Evolutionary conservation across 2,329 filamentous ascomycete genomes (phyloP).

Genomic region (Xylaria polymorpha): DNA sequence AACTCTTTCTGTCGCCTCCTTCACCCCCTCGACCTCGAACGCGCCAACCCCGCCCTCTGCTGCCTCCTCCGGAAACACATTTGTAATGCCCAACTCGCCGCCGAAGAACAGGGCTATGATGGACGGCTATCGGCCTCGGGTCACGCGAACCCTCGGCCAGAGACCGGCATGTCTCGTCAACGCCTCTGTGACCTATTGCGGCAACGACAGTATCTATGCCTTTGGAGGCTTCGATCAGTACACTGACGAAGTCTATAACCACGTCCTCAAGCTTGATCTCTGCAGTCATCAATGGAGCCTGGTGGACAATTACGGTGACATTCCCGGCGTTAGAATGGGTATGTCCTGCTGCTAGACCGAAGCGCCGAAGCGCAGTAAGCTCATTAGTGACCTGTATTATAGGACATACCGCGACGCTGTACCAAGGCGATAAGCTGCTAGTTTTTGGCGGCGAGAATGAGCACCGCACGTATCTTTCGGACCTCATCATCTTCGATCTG

Average conservation of each 20-base stretch:
- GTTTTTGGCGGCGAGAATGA: slow-evolving; percentile 99
- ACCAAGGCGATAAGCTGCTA: slow-evolving; percentile 93
- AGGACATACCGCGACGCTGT: slow-evolving; percentile 95
- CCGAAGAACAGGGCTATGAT: slow-evolving; percentile 71
- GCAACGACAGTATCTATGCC: slow-evolving; percentile 96
- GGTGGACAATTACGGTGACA: slow-evolving; percentile 98
- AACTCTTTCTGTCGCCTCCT: slow-evolving; percentile 44
- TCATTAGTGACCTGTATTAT: slow-evolving; percentile 37
- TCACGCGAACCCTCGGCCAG: slow-evolving; percentile 81
- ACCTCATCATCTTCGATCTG: slow-evolving; percentile 95
- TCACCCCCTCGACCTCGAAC: slow-evolving; percentile 53
- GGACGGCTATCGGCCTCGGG: slow-evolving; percentile 85
- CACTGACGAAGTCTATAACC: slow-evolving; percentile 98
- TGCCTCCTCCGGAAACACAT: slow-evolving; percentile 78
- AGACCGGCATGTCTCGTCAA: slow-evolving; percentile 96
- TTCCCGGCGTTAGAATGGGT: slow-evolving; percentile 97
- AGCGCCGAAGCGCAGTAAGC: slow-evolving; percentile 3
- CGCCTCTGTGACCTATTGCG: slow-evolving; percentile 98
- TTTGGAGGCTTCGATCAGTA: slow-evolving; percentile 99
- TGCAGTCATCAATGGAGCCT: slow-evolving; percentile 91
- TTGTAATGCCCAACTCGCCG: slow-evolving; percentile 90
- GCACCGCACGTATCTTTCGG: slow-evolving; percentile 92
- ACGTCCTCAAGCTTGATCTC: slow-evolving; percentile 90
- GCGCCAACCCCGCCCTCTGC: slow-evolving; percentile 60
- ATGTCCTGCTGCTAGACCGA: slow-evolving; percentile 47